Conservation (phyloP, 2,329 filamentous ascomycete species). For the Pseudocercospora musae region DNA sequence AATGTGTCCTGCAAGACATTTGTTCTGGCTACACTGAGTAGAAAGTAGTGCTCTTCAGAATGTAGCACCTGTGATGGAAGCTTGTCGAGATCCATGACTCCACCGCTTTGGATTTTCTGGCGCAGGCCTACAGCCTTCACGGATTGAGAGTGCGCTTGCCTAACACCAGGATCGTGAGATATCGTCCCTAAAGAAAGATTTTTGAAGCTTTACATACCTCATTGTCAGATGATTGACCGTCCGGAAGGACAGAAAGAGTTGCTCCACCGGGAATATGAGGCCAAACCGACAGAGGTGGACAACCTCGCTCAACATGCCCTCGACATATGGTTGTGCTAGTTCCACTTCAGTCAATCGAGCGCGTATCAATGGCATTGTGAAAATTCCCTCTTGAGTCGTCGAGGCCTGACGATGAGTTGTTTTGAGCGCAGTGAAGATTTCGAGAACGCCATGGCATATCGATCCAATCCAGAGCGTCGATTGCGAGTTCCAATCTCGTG, state of each 20-base stretch:
- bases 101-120: neutral
- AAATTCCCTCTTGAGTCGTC: neutral
- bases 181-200: neutral
- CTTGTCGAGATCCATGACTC: constrained; percentile 7
- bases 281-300: constrained; percentile 75
- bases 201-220: constrained; percentile 43
- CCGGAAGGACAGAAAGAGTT: constrained; percentile 78
- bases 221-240: constrained; percentile 84
- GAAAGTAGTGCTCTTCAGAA: constrained; percentile 40
- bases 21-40: constrained; percentile 44
- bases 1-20: constrained; percentile 52
- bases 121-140: constrained; percentile 1
- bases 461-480: constrained; percentile 4
- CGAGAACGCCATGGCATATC: constrained; percentile 12
- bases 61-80: constrained; percentile 35
- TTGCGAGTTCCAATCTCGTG: constrained; percentile 14
- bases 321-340: constrained; percentile 7
- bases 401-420: neutral
- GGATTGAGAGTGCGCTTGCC: constrained; percentile 3
- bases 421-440: constrained; percentile 5
- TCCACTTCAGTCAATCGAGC: constrained; percentile 6
- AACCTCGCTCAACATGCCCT: neutral
- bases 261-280: constrained; percentile 71
- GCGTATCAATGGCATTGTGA: constrained; percentile 16
- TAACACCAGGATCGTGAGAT: neutral